Conservation (phyloP, 805 yeast species). For the Danielia reshetovae region DNA sequence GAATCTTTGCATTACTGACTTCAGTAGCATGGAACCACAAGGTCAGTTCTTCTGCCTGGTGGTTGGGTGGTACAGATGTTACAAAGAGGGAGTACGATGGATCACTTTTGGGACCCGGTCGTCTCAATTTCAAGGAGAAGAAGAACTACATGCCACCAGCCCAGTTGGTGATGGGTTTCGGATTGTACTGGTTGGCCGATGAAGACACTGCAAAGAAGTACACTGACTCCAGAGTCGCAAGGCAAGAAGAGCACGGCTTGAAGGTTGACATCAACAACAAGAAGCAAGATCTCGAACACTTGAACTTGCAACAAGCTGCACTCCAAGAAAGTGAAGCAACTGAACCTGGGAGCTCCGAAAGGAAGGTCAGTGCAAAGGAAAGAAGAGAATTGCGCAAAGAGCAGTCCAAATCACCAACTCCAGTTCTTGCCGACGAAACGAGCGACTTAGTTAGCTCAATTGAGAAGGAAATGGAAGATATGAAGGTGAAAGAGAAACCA, state of each 20-base stretch:
- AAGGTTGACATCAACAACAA: conserved; percentile 31
- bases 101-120: conserved; percentile 56
- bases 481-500: conserved; percentile 7
- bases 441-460: background rate
- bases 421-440: background rate
- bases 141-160: conserved; percentile 68
- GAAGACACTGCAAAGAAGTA: conserved; percentile 44
- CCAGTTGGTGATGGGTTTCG: conserved; percentile 89
- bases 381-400: background rate
- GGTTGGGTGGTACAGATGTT: conserved; percentile 64
- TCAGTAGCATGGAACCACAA: conserved; percentile 91
- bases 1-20: conserved; percentile 73
- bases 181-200: conserved; percentile 68
- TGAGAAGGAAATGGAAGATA: conserved; percentile 6
- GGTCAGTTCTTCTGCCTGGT: conserved; percentile 80
- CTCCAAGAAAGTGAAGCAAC: background rate
- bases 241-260: conserved; percentile 37
- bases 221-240: conserved; percentile 23
- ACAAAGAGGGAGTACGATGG: conserved; percentile 67
- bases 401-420: background rate
- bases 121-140: conserved; percentile 50
- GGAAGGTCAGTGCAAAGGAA: background rate
- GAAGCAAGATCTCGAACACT: conserved; percentile 35
- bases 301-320: conserved; percentile 8
- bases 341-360: background rate